Percentiles rank a stretch among this genome's conserved stretches.
phyloP scores from a whole-genome alignment of 2,329 filamentous ascomycete genomes.

The Aspergillus niger region DNA sequence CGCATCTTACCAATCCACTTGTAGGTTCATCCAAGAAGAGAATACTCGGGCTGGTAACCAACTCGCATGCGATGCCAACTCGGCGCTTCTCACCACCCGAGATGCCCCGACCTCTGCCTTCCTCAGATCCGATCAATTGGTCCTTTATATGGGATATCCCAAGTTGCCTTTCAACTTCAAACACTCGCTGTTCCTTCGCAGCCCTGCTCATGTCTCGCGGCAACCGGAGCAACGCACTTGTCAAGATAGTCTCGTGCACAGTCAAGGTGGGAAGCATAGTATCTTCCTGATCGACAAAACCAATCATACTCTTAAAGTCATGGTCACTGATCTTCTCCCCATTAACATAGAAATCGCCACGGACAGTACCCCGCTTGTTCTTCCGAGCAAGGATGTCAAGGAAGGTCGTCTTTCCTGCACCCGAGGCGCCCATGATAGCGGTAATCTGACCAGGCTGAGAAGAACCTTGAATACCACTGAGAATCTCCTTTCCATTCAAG shows the following conservation, averaged over 20 bases:
- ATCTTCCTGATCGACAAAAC: slow-evolving; percentile 98
- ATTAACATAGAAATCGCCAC: slow-evolving; percentile 87
- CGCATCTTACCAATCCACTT: slow-evolving; percentile 66
- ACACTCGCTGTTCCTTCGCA: slow-evolving; percentile 87
- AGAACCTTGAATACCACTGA: slow-evolving; percentile 76
- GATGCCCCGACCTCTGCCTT: slow-evolving; percentile 89
- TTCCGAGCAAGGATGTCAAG: slow-evolving; percentile 94
- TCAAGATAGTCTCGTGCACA: slow-evolving; percentile 96
- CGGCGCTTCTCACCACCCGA: slow-evolving; percentile 95
- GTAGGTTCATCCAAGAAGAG: slow-evolving; percentile 97
- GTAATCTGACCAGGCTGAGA: slow-evolving; percentile 95
- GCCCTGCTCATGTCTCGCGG: slow-evolving; percentile 84
- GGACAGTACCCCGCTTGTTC: slow-evolving; percentile 82
- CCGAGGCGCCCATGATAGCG: slow-evolving; percentile 97
- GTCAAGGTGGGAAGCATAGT: slow-evolving; percentile 94
- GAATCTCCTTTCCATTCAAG: slow-evolving; percentile 84
- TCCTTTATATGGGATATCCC: slow-evolving; percentile 93
- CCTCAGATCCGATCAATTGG: slow-evolving; percentile 93
- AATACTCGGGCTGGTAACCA: slow-evolving; percentile 96
- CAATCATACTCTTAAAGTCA: slow-evolving; percentile 88
- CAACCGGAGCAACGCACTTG: slow-evolving; percentile 87
- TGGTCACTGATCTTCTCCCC: slow-evolving; percentile 82
- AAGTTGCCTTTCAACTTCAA: slow-evolving; percentile 92
- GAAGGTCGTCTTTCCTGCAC: slow-evolving; percentile 96
- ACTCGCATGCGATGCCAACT: slow-evolving; percentile 94